Evolutionary conservation across 768 basidiomycete genomes (phyloP), one percentile per base, ranked within the genome.

Genomic region (Trametes sanguinea): DNA sequence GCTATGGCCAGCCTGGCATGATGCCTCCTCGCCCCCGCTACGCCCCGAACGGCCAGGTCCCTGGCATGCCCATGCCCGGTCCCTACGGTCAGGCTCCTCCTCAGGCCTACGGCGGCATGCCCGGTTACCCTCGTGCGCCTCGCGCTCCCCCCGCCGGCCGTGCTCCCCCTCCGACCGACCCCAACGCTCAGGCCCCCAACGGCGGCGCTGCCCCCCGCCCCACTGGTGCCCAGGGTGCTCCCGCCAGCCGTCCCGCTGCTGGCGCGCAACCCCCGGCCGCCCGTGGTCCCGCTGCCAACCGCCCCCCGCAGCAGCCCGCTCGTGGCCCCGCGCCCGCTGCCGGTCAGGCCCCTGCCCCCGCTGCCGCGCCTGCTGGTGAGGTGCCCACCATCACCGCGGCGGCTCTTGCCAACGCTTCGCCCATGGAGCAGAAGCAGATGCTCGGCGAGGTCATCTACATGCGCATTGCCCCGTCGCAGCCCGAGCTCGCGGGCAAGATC

Each of bases 391-490:
- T 92, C 61, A 86, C 84, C 51, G 78, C 92, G 22, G 81, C 86
- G 70, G 71, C 82, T 9, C 80, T 90, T 63, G 83, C 83, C 45
- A 81, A 71, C 63, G 85, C 85, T 27, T 76, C 82, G 51, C 85
- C 87, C 39, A 79, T 81, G 74, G 96, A 98, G 76, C 95, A 98
- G 85, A 99, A 99, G 83, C 97, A 99, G 76, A 94, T 98, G 90
- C 83, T 99, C 51, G 97, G 97, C 68, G 97, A 99, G 78, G 86
- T 91, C 52, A 86, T 98, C 68, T 98, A 98, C 79, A 88, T 96
- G 84, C 89, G 86, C 73, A 95, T 98, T 66, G 84, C 81, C 60
- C 72, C 77, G 90, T 74, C 87, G 60, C 89, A 98, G 70, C 93
- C 95, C 60, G 95, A 96, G 22, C 81, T 97, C 72, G 95, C 97